Percentiles rank a stretch among this genome's conserved stretches.
Evolutionary conservation across 2,329 filamentous ascomycete genomes (phyloP).

Genomic region (Trichoderma sp.): DNA sequence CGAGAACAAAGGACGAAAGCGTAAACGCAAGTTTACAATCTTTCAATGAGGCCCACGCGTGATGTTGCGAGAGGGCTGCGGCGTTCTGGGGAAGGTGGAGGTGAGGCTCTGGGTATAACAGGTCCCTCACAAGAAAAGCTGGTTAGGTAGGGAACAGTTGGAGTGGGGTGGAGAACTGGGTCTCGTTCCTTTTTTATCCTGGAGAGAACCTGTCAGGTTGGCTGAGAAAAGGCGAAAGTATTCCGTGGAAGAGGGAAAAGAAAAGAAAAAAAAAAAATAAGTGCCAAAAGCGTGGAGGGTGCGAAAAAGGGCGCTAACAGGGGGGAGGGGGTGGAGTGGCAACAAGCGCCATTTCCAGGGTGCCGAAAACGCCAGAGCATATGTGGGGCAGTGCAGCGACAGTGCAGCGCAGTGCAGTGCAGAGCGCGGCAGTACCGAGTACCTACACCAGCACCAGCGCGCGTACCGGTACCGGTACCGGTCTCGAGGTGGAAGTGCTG

Average conservation of each 20-base stretch:
- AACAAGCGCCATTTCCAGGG: conserved; percentile 18
- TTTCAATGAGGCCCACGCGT: conserved; percentile 34
- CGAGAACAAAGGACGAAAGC: conserved; percentile 28
- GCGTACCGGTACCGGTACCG: too few species aligned
- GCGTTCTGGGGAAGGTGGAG: conserved; percentile 39
- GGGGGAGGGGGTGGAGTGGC: conserved; percentile 30
- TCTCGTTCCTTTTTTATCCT: conserved; percentile 47
- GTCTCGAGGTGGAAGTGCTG: conserved; percentile 27
- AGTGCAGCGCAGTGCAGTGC: not conserved
- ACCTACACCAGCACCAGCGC: conserved; percentile 2
- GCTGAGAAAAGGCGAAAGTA: conserved; percentile 26
- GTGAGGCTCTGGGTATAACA: conserved; percentile 46
- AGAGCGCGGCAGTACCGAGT: conserved; percentile 3
- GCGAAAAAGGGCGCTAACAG: conserved; percentile 7
- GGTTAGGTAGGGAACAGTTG: conserved; percentile 49
- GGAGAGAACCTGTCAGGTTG: conserved; percentile 31
- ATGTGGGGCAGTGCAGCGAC: conserved; percentile 32
- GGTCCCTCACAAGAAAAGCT: conserved; percentile 32
- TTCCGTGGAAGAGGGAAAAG: not conserved
- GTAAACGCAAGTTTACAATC: not conserved
- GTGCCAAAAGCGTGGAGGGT: conserved; percentile 26
- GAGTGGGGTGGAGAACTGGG: conserved; percentile 53
- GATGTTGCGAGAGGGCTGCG: conserved; percentile 35
- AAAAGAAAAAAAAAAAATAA: conserved; percentile 23
- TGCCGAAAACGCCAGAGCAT: conserved; percentile 19